Evolutionary conservation across 495 filamentous ascomycete genomes (phyloP).

Genomic region (Glutinoglossum americanum): DNA sequence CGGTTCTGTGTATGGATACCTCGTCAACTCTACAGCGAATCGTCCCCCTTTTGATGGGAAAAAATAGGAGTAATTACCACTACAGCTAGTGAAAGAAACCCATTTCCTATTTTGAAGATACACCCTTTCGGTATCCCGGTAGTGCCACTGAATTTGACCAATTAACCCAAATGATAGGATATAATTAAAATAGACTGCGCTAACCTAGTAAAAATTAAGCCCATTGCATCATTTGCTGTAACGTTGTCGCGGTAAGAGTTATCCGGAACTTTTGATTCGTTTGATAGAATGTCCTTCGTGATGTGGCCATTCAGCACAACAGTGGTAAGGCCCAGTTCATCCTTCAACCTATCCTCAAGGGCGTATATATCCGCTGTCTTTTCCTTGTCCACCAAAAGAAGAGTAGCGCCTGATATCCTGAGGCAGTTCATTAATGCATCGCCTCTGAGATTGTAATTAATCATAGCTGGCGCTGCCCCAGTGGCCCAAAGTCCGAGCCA

Average conservation of each 20-base stretch:
- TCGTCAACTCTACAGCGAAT: slow-evolving; percentile 13
- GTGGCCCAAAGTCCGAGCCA: slow-evolving; percentile 41
- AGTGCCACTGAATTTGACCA: slow-evolving; percentile 27
- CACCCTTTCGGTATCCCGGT: slow-evolving; percentile 45
- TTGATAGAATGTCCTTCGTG: slow-evolving; percentile 25
- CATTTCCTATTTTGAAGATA: slow-evolving; percentile 15
- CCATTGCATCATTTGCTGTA: slow-evolving; percentile 27
- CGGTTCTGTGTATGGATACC: slow-evolving; percentile 15
- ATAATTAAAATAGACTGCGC: slow-evolving; percentile 7
- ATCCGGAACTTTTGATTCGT: slow-evolving; percentile 25
- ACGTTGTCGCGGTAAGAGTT: slow-evolving; percentile 27
- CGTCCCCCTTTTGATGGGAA: slow-evolving; percentile 4
- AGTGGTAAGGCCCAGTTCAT: slow-evolving; percentile 31
- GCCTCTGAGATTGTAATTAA: slow-evolving; percentile 49
- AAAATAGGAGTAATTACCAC: slow-evolving; percentile 19
- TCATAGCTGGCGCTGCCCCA: slow-evolving; percentile 43
- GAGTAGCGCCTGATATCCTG: slow-evolving; percentile 31
- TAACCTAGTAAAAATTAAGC: slow-evolving; percentile 43
- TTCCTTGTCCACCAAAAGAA: slow-evolving; percentile 43
- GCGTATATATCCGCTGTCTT: background rate
- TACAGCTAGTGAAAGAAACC: background rate
- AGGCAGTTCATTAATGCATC: slow-evolving; percentile 51
- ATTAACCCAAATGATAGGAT: background rate
- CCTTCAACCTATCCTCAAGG: slow-evolving; percentile 33
- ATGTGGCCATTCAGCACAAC: slow-evolving; percentile 26